phyloP scores from a whole-genome alignment of 208 protist genomes.

The Leishmania arabica region DNA sequence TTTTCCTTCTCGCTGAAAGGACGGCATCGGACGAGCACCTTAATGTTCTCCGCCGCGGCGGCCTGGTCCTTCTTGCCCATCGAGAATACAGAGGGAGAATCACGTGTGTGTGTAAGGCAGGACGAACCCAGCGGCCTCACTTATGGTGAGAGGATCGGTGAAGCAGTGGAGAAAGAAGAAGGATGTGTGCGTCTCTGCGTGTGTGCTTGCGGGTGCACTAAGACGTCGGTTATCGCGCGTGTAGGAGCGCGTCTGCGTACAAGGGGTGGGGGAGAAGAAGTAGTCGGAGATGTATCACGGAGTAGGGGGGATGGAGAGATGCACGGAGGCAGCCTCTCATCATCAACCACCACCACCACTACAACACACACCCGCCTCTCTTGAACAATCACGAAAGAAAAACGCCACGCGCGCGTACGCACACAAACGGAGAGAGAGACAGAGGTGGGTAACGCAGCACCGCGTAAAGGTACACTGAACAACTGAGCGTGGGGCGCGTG shows the following conservation, averaged over 20 bases:
- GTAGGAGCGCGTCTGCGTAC: neutral
- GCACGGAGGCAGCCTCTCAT: neutral
- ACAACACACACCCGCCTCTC: too few species aligned
- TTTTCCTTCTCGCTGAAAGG: conserved; percentile 86
- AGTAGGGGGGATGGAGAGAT: neutral
- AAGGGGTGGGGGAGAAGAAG: neutral
- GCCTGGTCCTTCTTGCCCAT: conserved; percentile 75
- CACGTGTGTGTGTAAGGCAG: neutral
- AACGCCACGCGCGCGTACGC: too few species aligned
- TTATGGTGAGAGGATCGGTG: too few species aligned
- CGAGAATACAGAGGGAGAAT: neutral
- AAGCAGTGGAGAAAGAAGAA: neutral
- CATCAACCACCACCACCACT: too few species aligned
- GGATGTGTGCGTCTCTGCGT: too few species aligned
- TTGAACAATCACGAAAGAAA: too few species aligned
- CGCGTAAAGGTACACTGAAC: neutral
- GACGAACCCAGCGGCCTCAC: neutral
- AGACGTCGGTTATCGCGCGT: neutral
- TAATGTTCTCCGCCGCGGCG: conserved; percentile 84
- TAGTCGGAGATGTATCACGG: neutral
- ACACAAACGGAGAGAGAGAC: too few species aligned
- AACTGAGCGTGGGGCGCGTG: neutral
- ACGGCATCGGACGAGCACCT: conserved; percentile 87
- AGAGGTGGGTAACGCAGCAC: neutral
- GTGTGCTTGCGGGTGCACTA: neutral